Conservation (phyloP, 2,329 filamentous ascomycete genomes). For the Thielaviopsis musarum region DNA sequence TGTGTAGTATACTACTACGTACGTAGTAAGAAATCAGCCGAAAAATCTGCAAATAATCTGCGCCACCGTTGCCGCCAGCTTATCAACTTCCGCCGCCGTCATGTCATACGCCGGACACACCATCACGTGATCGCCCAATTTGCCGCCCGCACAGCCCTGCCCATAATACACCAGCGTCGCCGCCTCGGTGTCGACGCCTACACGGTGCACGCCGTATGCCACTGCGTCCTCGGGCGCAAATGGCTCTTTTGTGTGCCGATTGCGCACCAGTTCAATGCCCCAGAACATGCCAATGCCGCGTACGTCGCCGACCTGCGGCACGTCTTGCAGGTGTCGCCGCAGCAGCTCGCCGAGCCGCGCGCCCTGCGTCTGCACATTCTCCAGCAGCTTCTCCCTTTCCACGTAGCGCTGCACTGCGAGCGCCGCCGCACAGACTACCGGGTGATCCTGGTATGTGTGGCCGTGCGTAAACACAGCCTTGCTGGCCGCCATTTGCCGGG, state of each 20-base stretch:
- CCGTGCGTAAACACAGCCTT: conserved; percentile 30
- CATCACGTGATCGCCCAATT: conserved; percentile 50
- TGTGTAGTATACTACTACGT: neutral
- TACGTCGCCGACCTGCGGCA: conserved; percentile 40
- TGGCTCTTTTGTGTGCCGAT: conserved; percentile 21
- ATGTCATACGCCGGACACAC: conserved; percentile 53
- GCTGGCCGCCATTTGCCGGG: conserved; percentile 23
- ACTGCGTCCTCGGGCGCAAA: conserved; percentile 16
- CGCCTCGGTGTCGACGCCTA: neutral
- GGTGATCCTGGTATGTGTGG: conserved; percentile 45
- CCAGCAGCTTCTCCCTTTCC: conserved; percentile 36
- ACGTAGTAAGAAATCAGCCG: neutral
- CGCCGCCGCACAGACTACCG: conserved; percentile 41
- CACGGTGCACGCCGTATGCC: neutral
- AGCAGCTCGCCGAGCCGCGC: conserved; percentile 27
- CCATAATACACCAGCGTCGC: conserved; percentile 6
- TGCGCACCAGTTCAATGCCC: conserved; percentile 29
- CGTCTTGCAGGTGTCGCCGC: conserved; percentile 23
- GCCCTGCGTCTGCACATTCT: conserved; percentile 41
- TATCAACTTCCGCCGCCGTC: conserved; percentile 20
- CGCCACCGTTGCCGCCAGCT: neutral
- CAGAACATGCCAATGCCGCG: conserved; percentile 39
- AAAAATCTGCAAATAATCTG: neutral
- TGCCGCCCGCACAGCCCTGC: conserved; percentile 3
- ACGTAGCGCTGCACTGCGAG: conserved; percentile 47